phyloP scores from a whole-genome alignment of 2,329 filamentous ascomycete species.

The Ceratocystis cacaofunesta region DNA sequence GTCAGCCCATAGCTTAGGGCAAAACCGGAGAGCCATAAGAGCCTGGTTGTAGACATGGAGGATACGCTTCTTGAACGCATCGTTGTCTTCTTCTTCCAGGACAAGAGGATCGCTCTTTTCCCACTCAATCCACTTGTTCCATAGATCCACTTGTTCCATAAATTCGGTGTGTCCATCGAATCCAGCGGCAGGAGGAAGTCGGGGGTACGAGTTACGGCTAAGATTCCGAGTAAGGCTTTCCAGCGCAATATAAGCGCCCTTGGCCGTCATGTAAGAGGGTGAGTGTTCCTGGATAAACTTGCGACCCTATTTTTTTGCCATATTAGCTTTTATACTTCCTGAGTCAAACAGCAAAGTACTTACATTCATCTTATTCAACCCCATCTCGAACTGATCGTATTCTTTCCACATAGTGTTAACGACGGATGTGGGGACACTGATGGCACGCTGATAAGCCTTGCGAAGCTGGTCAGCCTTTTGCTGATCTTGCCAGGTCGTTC shows the following conservation, averaged over 20 bases:
- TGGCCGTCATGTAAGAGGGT: constrained; percentile 87
- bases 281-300: constrained; percentile 92
- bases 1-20: constrained; percentile 92
- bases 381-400: constrained; percentile 92
- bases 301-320: constrained; percentile 46
- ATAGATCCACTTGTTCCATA: constrained; percentile 66
- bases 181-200: constrained; percentile 66
- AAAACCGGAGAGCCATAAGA: constrained; percentile 82
- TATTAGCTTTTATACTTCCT: neutral
- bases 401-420: constrained; percentile 88
- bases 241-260: constrained; percentile 77
- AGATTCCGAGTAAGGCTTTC: constrained; percentile 73
- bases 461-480: constrained; percentile 94
- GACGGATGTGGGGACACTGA: constrained; percentile 70
- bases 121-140: constrained; percentile 91
- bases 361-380: constrained; percentile 81
- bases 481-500: constrained; percentile 84
- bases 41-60: constrained; percentile 89
- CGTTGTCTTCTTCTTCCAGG: constrained; percentile 64
- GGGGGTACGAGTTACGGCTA: constrained; percentile 61
- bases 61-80: constrained; percentile 61
- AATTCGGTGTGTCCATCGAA: constrained; percentile 82
- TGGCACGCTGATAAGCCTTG: constrained; percentile 82
- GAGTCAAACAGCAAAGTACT: constrained; percentile 21
- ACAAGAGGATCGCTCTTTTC: constrained; percentile 87